Conservation (phyloP, 1,284 basidiomycete species). For the Irpex lacteus region DNA sequence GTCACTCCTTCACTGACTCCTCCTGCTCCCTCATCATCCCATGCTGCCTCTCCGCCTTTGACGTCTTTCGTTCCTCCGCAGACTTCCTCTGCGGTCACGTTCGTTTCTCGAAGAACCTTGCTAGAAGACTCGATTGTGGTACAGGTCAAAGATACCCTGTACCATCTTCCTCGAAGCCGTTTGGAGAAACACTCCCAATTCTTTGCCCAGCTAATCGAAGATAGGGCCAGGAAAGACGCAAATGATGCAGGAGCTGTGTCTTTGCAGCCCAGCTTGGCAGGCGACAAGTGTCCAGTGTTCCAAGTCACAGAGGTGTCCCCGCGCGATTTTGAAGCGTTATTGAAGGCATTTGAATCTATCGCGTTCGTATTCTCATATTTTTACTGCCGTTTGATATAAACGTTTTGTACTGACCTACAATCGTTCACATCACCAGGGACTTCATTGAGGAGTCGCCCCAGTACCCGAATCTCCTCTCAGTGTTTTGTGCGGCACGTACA, state of each 20-base stretch:
- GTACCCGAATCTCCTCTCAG: constrained; percentile 23
- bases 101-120: constrained; percentile 15
- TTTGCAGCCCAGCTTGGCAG: background rate
- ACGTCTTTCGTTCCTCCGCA: background rate
- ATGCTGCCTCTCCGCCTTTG: background rate
- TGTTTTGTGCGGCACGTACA: constrained; percentile 28
- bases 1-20: no score
- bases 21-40: no score
- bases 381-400: background rate
- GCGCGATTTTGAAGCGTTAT: constrained; percentile 32
- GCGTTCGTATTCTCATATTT: constrained; percentile 28
- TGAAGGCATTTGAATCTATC: constrained; percentile 32
- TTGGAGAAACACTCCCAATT: constrained; percentile 31
- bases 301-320: constrained; percentile 19
- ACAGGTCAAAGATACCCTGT: constrained; percentile 28
- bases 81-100: background rate
- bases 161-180: constrained; percentile 34
- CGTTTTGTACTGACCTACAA: background rate
- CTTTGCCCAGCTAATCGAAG: constrained; percentile 27
- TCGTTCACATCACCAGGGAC: constrained; percentile 14
- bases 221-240: constrained; percentile 7
- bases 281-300: constrained; percentile 29
- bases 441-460: constrained; percentile 22
- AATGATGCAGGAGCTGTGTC: background rate
- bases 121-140: constrained; percentile 36